A percentile compares a stretch with the other conserved stretches of the same genome.
These are phyloP conservation scores for Pyricularia sp. DNA, from an alignment of 2,329 filamentous ascomycete species.

Conservation along the genomic window DNA sequence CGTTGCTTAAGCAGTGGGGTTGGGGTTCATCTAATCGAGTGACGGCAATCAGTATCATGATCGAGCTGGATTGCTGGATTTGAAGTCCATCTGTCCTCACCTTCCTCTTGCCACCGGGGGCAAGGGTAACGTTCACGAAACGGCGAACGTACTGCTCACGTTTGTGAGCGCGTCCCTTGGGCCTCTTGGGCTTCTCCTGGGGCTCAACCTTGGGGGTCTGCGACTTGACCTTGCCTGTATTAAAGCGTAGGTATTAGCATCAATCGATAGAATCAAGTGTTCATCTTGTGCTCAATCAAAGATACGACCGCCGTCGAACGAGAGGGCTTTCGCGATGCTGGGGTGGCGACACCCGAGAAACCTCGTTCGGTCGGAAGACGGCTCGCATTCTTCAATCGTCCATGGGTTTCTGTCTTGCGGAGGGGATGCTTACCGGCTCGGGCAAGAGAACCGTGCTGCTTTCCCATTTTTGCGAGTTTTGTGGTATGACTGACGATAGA, in stretches of 20 bases:
- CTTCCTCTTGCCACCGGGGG: slow-evolving; percentile 89
- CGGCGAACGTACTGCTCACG: slow-evolving; percentile 91
- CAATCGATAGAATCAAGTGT: neutral
- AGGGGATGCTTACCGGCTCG: slow-evolving; percentile 4
- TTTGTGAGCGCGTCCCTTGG: slow-evolving; percentile 98
- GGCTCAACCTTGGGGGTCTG: slow-evolving; percentile 86
- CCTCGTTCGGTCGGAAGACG: neutral
- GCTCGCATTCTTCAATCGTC: neutral
- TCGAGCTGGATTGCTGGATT: neutral
- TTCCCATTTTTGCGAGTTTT: slow-evolving; percentile 6
- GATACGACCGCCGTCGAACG: neutral
- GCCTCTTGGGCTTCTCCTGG: slow-evolving; percentile 93
- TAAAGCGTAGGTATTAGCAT: neutral
- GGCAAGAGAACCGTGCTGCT: slow-evolving; percentile 6
- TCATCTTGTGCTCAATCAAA: neutral
- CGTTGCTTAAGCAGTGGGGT: slow-evolving; percentile 12
- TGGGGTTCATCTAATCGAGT: slow-evolving; percentile 14
- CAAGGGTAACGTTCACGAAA: slow-evolving; percentile 97
- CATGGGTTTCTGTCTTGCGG: neutral
- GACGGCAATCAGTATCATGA: neutral
- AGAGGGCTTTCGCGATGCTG: neutral
- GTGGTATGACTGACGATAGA: neutral
- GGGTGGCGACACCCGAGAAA: neutral
- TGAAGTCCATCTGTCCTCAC: slow-evolving; percentile 36
- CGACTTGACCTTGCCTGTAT: slow-evolving; percentile 80